These are phyloP conservation scores for Fusarium buharicum DNA, from an alignment of 2,329 filamentous ascomycete genomes.

Conservation along the genomic window DNA sequence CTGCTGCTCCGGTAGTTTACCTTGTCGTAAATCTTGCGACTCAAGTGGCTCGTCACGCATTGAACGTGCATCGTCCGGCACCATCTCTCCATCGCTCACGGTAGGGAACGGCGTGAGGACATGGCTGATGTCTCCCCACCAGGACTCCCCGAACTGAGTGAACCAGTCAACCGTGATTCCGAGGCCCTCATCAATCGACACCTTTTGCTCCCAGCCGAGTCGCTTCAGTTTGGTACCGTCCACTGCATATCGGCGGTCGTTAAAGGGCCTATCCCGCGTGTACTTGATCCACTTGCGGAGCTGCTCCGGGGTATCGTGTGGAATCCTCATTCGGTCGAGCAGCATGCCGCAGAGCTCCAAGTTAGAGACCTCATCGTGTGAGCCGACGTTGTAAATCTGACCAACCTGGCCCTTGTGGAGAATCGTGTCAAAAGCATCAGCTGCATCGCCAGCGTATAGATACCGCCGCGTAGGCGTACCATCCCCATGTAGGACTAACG, in stretches of 20 bases:
- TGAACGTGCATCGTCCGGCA: slow-evolving; percentile 58
- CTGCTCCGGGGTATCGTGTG: slow-evolving; percentile 60
- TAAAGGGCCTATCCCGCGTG: slow-evolving; percentile 81
- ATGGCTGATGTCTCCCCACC: slow-evolving; percentile 78
- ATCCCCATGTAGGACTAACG: slow-evolving; percentile 79
- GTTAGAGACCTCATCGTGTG: slow-evolving; percentile 81
- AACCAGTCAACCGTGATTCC: slow-evolving; percentile 77
- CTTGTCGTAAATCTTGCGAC: slow-evolving; percentile 37
- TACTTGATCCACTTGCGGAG: slow-evolving; percentile 75
- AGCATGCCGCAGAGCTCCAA: slow-evolving; percentile 73
- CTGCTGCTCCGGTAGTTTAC: slow-evolving; percentile 25
- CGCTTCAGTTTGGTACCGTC: slow-evolving; percentile 73
- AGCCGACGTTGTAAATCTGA: slow-evolving; percentile 85
- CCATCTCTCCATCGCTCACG: slow-evolving; percentile 65
- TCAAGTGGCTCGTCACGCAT: slow-evolving; percentile 50
- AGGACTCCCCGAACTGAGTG: slow-evolving; percentile 69
- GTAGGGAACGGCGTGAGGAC: slow-evolving; percentile 75
- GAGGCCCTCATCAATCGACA: slow-evolving; percentile 71
- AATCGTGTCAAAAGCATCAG: slow-evolving; percentile 85
- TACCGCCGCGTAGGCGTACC: slow-evolving; percentile 80
- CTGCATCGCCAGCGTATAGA: slow-evolving; percentile 81
- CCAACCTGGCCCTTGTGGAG: slow-evolving; percentile 79
- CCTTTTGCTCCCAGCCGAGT: slow-evolving; percentile 77
- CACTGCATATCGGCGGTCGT: slow-evolving; percentile 78
- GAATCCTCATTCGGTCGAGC: slow-evolving; percentile 69